Conservation (phyloP, 2,329 filamentous ascomycete species). For the Cladosporium sp. region DNA sequence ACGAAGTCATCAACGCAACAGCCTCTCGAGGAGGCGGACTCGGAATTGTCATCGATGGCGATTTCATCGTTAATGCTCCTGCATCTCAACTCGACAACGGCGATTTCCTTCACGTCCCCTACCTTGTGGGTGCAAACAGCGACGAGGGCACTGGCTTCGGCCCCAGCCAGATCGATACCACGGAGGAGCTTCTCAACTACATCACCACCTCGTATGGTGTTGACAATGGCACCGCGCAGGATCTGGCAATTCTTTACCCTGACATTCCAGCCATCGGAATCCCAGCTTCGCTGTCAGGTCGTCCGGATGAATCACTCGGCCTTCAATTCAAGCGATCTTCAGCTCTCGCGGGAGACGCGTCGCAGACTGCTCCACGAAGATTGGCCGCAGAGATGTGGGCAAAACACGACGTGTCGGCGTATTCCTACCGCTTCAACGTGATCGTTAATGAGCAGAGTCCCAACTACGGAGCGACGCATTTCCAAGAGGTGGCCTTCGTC, state of each 20-base stretch:
- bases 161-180: conserved; percentile 21
- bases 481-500: conserved; percentile 50
- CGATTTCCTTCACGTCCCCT: conserved; percentile 24
- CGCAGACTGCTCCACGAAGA: conserved; percentile 16
- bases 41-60: conserved; percentile 23
- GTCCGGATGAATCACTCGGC: conserved; percentile 18
- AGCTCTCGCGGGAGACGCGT: conserved; percentile 21
- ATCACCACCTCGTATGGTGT: conserved; percentile 17
- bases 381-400: conserved; percentile 21
- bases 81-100: conserved; percentile 20
- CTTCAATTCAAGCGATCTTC: conserved; percentile 21
- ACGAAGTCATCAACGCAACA: conserved; percentile 23
- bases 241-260: conserved; percentile 31
- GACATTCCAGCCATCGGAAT: conserved; percentile 26
- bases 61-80: conserved; percentile 21
- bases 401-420: conserved; percentile 22
- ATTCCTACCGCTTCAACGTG: conserved; percentile 45
- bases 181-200: conserved; percentile 19
- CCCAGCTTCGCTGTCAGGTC: conserved; percentile 17
- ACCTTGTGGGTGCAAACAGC: conserved; percentile 24
- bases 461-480: conserved; percentile 33
- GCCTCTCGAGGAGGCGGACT: conserved; percentile 17
- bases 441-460: conserved; percentile 27
- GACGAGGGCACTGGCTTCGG: conserved; percentile 24
- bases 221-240: conserved; percentile 31